Percentiles rank a stretch among this genome's conserved stretches.
phyloP scores from a whole-genome alignment of 768 basidiomycete species.

The Calocera viscosa region DNA sequence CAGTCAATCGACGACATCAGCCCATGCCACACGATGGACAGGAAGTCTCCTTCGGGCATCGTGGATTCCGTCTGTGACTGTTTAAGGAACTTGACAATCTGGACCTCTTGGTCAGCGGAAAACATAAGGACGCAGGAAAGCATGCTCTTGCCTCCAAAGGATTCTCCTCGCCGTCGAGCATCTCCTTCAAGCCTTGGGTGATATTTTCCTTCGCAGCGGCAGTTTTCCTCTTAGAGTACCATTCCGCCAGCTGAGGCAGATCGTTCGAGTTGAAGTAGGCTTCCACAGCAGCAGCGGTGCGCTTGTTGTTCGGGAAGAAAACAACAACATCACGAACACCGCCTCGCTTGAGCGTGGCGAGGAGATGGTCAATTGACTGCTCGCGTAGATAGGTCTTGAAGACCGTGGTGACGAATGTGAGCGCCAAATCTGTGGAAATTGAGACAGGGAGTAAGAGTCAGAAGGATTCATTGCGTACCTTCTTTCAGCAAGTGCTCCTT shows the following conservation, averaged over 20 bases:
- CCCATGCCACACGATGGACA: conserved; percentile 85
- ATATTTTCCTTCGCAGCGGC: conserved; percentile 70
- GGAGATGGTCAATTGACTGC: conserved; percentile 83
- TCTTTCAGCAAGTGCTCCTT: conserved; percentile 97
- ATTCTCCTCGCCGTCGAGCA: conserved; percentile 57
- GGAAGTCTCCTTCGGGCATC: conserved; percentile 74
- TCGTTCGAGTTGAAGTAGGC: conserved; percentile 76
- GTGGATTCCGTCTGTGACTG: conserved; percentile 59
- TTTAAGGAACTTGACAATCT: conserved; percentile 72
- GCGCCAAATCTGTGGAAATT: conserved; percentile 50
- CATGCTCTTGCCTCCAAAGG: conserved; percentile 46
- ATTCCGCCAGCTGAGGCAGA: conserved; percentile 74
- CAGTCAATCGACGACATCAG: conserved; percentile 80
- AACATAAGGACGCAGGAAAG: conserved; percentile 9
- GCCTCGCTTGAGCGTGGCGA: conserved; percentile 65
- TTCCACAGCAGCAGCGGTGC: conserved; percentile 60
- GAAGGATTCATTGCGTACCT: conserved; percentile 34
- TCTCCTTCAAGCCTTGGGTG: conserved; percentile 51
- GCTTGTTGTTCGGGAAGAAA: conserved; percentile 80
- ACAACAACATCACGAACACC: conserved; percentile 72
- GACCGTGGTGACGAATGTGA: conserved; percentile 61
- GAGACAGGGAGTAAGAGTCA: conserved; percentile 1
- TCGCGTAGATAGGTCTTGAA: conserved; percentile 70
- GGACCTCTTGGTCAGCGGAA: background rate
- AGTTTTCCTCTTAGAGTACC: conserved; percentile 86